Evolutionary conservation across 2,329 filamentous ascomycete species (phyloP).

Genomic region (Penicillium expansum): DNA sequence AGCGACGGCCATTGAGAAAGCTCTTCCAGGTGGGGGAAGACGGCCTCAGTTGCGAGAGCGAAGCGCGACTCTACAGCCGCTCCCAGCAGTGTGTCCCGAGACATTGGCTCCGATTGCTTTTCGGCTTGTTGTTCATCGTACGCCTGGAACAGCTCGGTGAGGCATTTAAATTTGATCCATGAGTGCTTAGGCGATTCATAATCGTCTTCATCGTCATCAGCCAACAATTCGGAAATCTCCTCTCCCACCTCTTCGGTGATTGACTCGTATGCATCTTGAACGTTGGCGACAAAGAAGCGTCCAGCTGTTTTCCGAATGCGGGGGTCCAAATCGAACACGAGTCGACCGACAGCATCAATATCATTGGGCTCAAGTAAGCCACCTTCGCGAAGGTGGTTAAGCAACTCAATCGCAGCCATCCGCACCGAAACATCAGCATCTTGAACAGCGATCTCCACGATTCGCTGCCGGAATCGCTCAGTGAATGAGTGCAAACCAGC

Average conservation of each 20-base stretch:
- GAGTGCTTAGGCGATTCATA: constrained; percentile 71
- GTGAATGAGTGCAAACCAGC: constrained; percentile 81
- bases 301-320: constrained; percentile 85
- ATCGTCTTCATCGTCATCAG: constrained; percentile 68
- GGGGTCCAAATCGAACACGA: constrained; percentile 84
- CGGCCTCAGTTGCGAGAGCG: constrained; percentile 76
- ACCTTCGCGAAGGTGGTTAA: constrained; percentile 76
- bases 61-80: constrained; percentile 74
- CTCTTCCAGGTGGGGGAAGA: constrained; percentile 79
- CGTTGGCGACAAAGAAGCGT: constrained; percentile 83
- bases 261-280: constrained; percentile 74
- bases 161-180: constrained; percentile 89
- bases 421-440: constrained; percentile 81
- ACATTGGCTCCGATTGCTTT: constrained; percentile 25
- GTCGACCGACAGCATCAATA: constrained; percentile 79
- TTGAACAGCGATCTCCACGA: constrained; percentile 88
- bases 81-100: constrained; percentile 53
- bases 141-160: constrained; percentile 76
- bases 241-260: constrained; percentile 84
- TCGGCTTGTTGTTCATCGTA: constrained; percentile 67
- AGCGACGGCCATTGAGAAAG: constrained; percentile 84
- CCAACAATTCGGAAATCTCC: constrained; percentile 71
- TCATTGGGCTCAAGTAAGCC: constrained; percentile 89
- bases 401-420: constrained; percentile 73
- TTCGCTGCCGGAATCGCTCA: constrained; percentile 78